Base-by-base conservation (phyloP, 2,329 filamentous ascomycete species). In the Colletotrichum magnum region DNA sequence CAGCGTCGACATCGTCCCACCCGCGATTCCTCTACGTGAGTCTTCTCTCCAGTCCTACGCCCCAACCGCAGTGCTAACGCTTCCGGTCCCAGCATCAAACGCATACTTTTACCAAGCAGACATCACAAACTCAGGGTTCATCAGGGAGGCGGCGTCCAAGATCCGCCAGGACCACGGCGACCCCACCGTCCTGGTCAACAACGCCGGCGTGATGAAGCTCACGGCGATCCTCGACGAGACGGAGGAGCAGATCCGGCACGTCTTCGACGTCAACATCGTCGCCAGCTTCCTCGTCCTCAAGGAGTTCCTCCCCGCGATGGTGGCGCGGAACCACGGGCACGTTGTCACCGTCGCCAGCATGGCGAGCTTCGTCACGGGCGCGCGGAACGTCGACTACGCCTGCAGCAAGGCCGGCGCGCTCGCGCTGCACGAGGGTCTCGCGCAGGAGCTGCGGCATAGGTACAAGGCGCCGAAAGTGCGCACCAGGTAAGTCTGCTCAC, bases 261-360 rank as follows among this genome's bases (percentile, higher is more conserved):
- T 83, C 10, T 85, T 86, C 70, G 81, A 83, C 64, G 82, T 86
- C 64, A 87, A 87, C 74, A 78, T 83, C n/a, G 74, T 87, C 48
- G 76, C 79, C 13, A 83, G 85, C 73, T 86, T 82, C 74, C 80
- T 80, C 52, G 81, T 79, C 67, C 79, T 83, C 28, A 80, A 82
- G 63, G 83, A 84, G 61, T 86, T 86, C 74, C 72, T 87, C 21
- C 85, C 84, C 0, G 75, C 78, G 43, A 86, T 86, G 84, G 73
- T 86, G 16, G 72, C 74, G 26, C 76, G 78, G 12, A 83, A 85
- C 69, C 84, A 86, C 64, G 87, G 87, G 0, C 86, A 88, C 70
- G 78, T 89, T 48, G 78, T 89, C 13, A 86, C 84, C 0, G 79
- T 89, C 15, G 86, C 86, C 9, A 86, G 83, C 62, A 80, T 84